phyloP scores from a whole-genome alignment of 768 basidiomycete species.

The Postia placenta region DNA sequence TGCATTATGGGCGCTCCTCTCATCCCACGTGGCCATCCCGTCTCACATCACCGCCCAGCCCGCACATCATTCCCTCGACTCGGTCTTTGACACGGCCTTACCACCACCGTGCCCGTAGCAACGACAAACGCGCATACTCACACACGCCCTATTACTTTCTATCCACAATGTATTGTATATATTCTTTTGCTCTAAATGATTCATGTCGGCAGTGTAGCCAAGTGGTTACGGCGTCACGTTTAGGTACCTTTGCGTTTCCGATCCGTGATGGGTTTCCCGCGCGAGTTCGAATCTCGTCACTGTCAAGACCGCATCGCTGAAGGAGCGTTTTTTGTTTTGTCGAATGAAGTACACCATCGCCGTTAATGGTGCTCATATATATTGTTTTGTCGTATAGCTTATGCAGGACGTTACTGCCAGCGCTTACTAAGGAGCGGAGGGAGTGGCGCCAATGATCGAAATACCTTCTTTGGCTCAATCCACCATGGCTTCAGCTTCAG shows the following conservation, averaged over 20 bases:
- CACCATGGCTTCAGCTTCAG: conserved; percentile 16
- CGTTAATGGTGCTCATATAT: no score
- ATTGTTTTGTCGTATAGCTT: neutral
- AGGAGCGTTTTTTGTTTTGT: neutral
- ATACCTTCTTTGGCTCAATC: no score
- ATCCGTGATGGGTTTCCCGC: conserved; percentile 54
- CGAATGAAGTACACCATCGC: no score
- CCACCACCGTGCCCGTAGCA: neutral
- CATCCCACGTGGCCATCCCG: conserved; percentile 3
- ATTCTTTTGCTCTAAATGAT: neutral
- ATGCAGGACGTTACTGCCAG: neutral
- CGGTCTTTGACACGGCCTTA: neutral
- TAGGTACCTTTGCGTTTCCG: conserved; percentile 29
- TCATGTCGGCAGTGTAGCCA: conserved; percentile 44
- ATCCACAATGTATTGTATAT: neutral
- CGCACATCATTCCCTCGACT: neutral
- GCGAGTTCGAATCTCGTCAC: conserved; percentile 59
- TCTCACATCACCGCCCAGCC: conserved; percentile 3
- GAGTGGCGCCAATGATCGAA: no score
- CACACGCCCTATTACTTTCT: no score
- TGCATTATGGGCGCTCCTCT: neutral
- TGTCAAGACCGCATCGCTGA: conserved; percentile 36
- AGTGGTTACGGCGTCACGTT: conserved; percentile 59
- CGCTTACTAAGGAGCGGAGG: conserved; percentile 7
- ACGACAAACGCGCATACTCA: no score